Evolutionary conservation across 345 rosid species (phyloP).

Genomic region (Eucalyptus brandiana): DNA sequence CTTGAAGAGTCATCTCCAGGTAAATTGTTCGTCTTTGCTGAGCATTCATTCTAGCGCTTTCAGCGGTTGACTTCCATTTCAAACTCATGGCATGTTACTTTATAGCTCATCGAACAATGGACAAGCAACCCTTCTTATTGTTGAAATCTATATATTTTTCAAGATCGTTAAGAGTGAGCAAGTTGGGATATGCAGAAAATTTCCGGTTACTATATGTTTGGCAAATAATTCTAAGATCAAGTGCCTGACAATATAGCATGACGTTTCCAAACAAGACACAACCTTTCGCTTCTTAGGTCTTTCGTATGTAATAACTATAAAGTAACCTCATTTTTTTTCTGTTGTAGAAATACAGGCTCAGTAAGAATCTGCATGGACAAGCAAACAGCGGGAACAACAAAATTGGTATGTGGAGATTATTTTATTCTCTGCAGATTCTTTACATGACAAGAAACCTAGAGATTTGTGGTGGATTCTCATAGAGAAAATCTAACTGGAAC

Average conservation of each 20-base stretch:
- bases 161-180: not conserved
- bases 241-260: not conserved
- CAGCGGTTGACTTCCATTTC: not conserved
- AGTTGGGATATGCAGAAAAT: not conserved
- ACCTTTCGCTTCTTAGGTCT: not conserved
- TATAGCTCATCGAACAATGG: not conserved
- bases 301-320: not conserved
- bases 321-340: not conserved
- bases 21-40: not conserved
- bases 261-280: not conserved
- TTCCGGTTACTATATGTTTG: not conserved
- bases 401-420: not conserved
- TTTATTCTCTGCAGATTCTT: not conserved
- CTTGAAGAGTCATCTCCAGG: slow-evolving; percentile 27
- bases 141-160: not conserved
- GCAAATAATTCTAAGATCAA: not conserved
- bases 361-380: slow-evolving; percentile 8
- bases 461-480: not conserved
- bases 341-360: slow-evolving; percentile 13
- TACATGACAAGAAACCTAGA: not conserved
- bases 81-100: not conserved
- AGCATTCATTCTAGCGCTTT: not conserved
- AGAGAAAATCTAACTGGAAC: not conserved
- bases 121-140: not conserved
- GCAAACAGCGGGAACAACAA: not conserved